A percentile compares a stretch with the other conserved stretches of the same genome.
These are phyloP conservation scores for Thyridium curvatum DNA, from an alignment of 2,329 filamentous ascomycete species.

Conservation along the genomic window DNA sequence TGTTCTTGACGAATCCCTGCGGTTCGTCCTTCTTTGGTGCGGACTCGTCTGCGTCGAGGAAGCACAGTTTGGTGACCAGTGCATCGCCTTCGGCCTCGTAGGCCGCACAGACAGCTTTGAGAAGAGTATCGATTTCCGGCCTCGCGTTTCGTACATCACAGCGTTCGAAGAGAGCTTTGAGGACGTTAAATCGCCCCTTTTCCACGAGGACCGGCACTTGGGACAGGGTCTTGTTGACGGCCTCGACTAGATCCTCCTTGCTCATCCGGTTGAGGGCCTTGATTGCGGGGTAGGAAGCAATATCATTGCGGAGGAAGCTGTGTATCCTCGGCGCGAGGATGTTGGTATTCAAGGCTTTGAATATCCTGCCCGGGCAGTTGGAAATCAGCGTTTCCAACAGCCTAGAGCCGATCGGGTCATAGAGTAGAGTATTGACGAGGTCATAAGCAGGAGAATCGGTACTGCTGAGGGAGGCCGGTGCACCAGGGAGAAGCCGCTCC, in stretches of 20 bases:
- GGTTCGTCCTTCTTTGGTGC: conserved; percentile 16
- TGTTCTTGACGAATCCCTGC: conserved; percentile 48
- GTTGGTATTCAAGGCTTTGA: conserved; percentile 79
- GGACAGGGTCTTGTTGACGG: conserved; percentile 62
- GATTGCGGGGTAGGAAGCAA: conserved; percentile 82
- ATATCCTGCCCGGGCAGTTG: conserved; percentile 76
- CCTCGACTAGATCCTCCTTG: conserved; percentile 75
- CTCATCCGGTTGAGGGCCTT: conserved; percentile 76
- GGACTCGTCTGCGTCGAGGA: conserved; percentile 22
- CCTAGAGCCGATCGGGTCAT: conserved; percentile 84
- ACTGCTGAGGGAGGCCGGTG: conserved; percentile 61
- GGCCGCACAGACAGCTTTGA: conserved; percentile 39
- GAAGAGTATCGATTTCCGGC: conserved; percentile 41
- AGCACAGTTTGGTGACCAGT: conserved; percentile 43
- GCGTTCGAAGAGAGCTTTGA: conserved; percentile 78
- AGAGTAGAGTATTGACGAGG: conserved; percentile 82
- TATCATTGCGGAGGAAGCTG: conserved; percentile 79
- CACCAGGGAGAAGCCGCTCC: conserved; percentile 72
- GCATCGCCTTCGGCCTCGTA: conserved; percentile 31
- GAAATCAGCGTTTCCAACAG: conserved; percentile 82
- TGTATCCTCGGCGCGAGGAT: conserved; percentile 76
- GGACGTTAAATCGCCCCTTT: conserved; percentile 69
- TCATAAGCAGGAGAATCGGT: conserved; percentile 64
- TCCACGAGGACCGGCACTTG: conserved; percentile 68
- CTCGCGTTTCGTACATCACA: conserved; percentile 61